These are phyloP conservation scores for Cicer bijugum DNA, from an alignment of 306 rosid species.

Conservation along the genomic window DNA sequence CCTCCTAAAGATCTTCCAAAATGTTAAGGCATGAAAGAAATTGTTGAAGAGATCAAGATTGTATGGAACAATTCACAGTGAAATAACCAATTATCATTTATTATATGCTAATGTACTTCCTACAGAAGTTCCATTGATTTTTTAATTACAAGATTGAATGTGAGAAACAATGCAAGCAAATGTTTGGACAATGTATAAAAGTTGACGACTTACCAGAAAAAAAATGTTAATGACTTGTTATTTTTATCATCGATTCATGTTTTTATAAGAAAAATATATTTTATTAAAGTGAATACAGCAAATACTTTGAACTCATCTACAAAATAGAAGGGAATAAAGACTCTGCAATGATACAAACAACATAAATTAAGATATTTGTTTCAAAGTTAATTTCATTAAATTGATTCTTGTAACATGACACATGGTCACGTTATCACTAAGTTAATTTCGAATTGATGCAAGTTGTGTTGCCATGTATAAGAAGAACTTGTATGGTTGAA, in stretches of 20 bases:
- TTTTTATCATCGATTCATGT: slow-evolving; percentile 1
- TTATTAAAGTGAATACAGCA: neutral
- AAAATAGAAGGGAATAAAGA: slow-evolving; percentile 36
- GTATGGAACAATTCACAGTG: slow-evolving; percentile 25
- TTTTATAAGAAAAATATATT: neutral
- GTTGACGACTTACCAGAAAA: no score
- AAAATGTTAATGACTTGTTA: slow-evolving; percentile 11
- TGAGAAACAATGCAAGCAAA: slow-evolving; percentile 40
- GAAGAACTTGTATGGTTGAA: no score
- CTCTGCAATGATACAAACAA: slow-evolving; percentile 42
- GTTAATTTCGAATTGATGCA: no score
- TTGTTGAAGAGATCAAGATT: slow-evolving; percentile 25
- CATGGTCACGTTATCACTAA: no score
- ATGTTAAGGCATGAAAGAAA: slow-evolving; percentile 48
- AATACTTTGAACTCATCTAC: neutral
- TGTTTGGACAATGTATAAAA: slow-evolving; percentile 21
- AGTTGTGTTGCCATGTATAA: no score
- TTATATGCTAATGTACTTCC: slow-evolving; percentile 41
- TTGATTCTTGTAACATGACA: neutral
- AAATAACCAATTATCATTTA: slow-evolving; percentile 17
- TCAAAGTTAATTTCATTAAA: neutral
- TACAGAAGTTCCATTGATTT: slow-evolving; percentile 53
- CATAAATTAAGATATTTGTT: neutral
- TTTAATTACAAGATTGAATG: slow-evolving; percentile 38
- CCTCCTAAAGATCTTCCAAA: slow-evolving; percentile 81